Evolutionary conservation across 352 stramenopile species (phyloP).

Genomic region (Globisporangium recalcitrans): DNA sequence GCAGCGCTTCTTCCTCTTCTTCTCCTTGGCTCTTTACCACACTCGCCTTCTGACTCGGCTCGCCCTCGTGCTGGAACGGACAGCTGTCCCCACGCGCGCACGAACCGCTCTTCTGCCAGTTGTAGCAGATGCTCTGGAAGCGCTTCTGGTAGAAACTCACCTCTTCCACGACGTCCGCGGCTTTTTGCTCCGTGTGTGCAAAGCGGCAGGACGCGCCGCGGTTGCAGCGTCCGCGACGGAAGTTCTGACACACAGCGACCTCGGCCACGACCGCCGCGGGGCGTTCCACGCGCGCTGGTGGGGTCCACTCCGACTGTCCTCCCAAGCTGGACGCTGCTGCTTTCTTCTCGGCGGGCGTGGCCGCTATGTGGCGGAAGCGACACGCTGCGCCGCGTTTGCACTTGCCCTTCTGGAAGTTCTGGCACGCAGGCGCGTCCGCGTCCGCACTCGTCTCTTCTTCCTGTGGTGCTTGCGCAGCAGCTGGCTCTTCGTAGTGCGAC

Average conservation of each 20-base stretch:
- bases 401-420: constrained; percentile 65
- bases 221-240: constrained; percentile 33
- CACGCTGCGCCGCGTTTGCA: constrained; percentile 59
- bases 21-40: not conserved
- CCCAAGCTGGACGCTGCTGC: constrained; percentile 7
- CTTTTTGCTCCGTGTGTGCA: constrained; percentile 33
- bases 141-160: constrained; percentile 61
- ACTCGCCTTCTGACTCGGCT: not conserved
- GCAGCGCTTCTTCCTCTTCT: constrained; percentile 3
- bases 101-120: constrained; percentile 40
- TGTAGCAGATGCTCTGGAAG: constrained; percentile 63
- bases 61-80: constrained; percentile 45
- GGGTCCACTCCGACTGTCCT: constrained; percentile 12
- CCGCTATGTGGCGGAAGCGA: constrained; percentile 54
- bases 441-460: constrained; percentile 39
- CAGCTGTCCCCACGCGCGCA: constrained; percentile 41
- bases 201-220: constrained; percentile 54
- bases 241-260: constrained; percentile 50
- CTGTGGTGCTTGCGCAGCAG: not conserved
- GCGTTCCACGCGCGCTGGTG: constrained; percentile 31
- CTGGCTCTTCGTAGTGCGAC: constrained; percentile 3
- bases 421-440: constrained; percentile 43
- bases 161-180: constrained; percentile 33
- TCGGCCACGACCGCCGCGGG: constrained; percentile 36
- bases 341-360: constrained; percentile 9